Conservation (phyloP, 2,329 filamentous ascomycete genomes). For the Alternaria incomplexa region DNA sequence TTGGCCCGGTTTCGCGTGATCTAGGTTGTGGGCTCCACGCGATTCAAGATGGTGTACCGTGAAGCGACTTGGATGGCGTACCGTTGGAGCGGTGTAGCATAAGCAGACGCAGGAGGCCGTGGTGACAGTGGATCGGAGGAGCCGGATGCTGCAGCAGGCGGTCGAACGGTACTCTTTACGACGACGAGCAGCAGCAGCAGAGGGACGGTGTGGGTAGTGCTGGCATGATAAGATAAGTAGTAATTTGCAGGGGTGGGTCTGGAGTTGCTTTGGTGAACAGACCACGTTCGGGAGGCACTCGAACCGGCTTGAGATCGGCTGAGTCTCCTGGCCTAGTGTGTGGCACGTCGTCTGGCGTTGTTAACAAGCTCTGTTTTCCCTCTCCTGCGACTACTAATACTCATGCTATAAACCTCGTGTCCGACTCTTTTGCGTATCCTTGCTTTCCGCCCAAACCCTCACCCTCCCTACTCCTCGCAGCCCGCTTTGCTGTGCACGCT, state of each 20-base stretch:
- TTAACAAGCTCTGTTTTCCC: slow-evolving; percentile 6
- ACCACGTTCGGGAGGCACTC: slow-evolving; percentile 11
- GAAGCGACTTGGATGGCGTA: neutral
- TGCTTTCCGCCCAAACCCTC: slow-evolving; percentile 4
- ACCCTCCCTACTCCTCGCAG: slow-evolving; percentile 7
- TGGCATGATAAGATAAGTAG: slow-evolving; percentile 1
- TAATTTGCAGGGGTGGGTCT: slow-evolving; percentile 4
- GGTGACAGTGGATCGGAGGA: neutral
- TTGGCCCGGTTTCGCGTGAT: slow-evolving; percentile 13
- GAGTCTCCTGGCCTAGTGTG: slow-evolving; percentile 7
- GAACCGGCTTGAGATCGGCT: slow-evolving; percentile 14
- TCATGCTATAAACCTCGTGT: slow-evolving; percentile 8
- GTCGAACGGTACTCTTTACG: neutral
- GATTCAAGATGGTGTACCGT: slow-evolving; percentile 8
- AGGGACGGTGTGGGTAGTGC: neutral
- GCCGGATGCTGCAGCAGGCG: neutral
- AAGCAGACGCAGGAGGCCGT: neutral
- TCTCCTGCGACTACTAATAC: slow-evolving; percentile 2
- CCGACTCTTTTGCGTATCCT: slow-evolving; percentile 7
- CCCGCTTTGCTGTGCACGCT: slow-evolving; percentile 17
- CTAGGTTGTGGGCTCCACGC: slow-evolving; percentile 10
- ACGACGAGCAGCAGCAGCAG: neutral
- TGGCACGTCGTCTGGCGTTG: slow-evolving; percentile 9
- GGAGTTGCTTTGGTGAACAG: slow-evolving; percentile 12
- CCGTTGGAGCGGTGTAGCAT: slow-evolving; percentile 7